Base-by-base conservation (phyloP, 2,329 filamentous ascomycete species). In the Sporothrix sp. region DNA sequence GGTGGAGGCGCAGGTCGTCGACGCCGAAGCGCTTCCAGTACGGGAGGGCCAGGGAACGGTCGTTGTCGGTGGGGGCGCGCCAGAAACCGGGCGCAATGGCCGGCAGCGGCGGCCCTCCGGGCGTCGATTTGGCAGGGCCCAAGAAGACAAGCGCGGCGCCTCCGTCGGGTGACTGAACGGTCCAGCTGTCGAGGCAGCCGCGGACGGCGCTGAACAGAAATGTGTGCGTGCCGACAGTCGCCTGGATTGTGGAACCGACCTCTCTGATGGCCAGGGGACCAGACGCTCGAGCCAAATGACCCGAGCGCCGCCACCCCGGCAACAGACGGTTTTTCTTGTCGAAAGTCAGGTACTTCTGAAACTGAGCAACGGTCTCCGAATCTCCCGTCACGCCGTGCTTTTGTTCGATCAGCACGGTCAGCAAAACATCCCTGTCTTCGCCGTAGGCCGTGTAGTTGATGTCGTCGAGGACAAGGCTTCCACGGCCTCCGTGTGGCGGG, bases 21-120 rank as follows among this genome's bases (percentile, higher is more conserved):
- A 78, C 65, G 0, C 74, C 73, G 46, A 72, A 73, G 16, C 71
- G 67, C 39, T 71, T 65, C 81, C 81, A 85, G 56, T 82, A 77
- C 5, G 70, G 71, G 3, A 75, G 69, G 10, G 77, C 74, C 14
- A 64, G 59, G 0, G 75, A 71, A 0, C 68, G 66, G 58, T 85
- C 82, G 58, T 85, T 85, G 62, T 85, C 78, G 0, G 81, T 85
- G 13, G 74, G 72, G 0, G 81, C 76, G 4, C 81, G 77, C 73
- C 79, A 84, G 64, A 85, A 78, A 6, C 70, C 67, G 1, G 76
- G 70, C 8, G 63, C 58, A 14, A 72, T 61, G 20, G 68, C 70
- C 3, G 64, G 62, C 7, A 62, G 28, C 0, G 18, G 9, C 1
- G 28, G 23, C 5, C 27, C 3, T 3, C 4, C 11, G 13, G 57